Conservation (phyloP, 2,329 filamentous ascomycete genomes). For the Aspergillus sp. region DNA sequence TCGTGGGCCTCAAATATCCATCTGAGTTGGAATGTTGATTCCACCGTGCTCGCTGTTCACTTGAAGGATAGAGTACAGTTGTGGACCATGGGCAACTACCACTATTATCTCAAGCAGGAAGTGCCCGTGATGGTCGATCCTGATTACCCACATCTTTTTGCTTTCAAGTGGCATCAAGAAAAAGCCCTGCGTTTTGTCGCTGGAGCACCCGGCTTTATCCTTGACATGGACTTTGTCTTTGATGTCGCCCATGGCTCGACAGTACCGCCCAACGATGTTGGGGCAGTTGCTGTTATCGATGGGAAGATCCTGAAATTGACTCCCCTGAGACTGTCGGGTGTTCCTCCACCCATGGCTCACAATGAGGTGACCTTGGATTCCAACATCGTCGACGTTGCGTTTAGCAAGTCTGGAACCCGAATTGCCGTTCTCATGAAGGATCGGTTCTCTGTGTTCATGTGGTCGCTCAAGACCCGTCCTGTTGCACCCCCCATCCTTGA, state of each 20-base stretch:
- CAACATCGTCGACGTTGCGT: constrained; percentile 70
- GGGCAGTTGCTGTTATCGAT: constrained; percentile 80
- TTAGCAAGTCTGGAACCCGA: constrained; percentile 62
- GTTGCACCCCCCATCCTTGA: constrained; percentile 37
- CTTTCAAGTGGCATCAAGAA: constrained; percentile 76
- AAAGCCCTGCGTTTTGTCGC: constrained; percentile 69
- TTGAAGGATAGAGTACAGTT: constrained; percentile 76
- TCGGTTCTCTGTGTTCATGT: constrained; percentile 68
- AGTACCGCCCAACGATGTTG: constrained; percentile 70
- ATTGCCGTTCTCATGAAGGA: constrained; percentile 71
- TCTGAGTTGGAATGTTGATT: constrained; percentile 88
- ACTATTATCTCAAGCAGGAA: constrained; percentile 97
- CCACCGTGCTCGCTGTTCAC: constrained; percentile 81
- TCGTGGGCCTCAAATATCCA: constrained; percentile 58
- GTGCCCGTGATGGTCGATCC: constrained; percentile 49
- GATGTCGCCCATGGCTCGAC: constrained; percentile 68
- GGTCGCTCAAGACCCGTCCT: constrained; percentile 56
- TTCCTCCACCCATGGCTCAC: constrained; percentile 90
- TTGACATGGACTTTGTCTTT: constrained; percentile 67
- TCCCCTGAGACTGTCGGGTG: constrained; percentile 76
- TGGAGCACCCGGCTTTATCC: constrained; percentile 51
- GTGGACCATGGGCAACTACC: constrained; percentile 97
- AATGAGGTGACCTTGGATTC: constrained; percentile 66
- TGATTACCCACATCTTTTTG: constrained; percentile 21
- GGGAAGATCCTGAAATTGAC: constrained; percentile 78